These are phyloP conservation scores for Phytophthora nicotianae DNA, from an alignment of 352 stramenopile species.

Conservation along the genomic window DNA sequence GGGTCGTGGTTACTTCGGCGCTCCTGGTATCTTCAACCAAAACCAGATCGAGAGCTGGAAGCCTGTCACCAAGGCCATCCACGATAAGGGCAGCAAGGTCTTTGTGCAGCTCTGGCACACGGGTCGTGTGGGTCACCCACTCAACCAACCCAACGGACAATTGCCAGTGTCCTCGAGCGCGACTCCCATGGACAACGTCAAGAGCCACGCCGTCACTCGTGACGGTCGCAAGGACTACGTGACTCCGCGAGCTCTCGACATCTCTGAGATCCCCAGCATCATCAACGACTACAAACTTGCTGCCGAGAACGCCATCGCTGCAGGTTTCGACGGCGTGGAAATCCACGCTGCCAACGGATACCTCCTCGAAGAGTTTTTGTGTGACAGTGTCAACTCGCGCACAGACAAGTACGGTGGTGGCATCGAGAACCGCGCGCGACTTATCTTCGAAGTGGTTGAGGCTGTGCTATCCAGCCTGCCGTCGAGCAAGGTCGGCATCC, in stretches of 20 bases:
- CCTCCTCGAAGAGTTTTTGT: constrained; percentile 84
- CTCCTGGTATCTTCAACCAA: constrained; percentile 50
- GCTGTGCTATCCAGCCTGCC: constrained; percentile 32
- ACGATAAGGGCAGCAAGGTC: constrained; percentile 51
- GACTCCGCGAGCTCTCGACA: constrained; percentile 16
- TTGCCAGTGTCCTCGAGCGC: constrained; percentile 56
- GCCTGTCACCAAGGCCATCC: constrained; percentile 55
- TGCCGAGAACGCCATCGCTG: constrained; percentile 55
- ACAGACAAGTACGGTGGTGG: constrained; percentile 53
- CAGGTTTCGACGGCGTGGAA: constrained; percentile 87
- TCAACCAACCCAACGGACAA: constrained; percentile 56
- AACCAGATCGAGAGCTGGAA: constrained; percentile 61
- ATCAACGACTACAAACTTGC: constrained; percentile 58
- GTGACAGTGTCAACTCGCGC: constrained; percentile 32
- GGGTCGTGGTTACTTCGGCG: constrained; percentile 38
- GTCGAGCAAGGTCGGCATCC: constrained; percentile 18
- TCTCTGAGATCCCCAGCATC: constrained; percentile 8
- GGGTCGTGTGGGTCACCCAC: constrained; percentile 66
- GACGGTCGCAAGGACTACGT: too few relatives aligned
- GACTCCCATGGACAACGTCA: constrained; percentile 41
- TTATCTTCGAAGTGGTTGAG: constrained; percentile 60
- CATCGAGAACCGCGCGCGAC: constrained; percentile 41
- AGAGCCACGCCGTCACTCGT: background rate
- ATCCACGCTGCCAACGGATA: constrained; percentile 91
- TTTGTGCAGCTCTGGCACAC: constrained; percentile 82